These are phyloP conservation scores for Diplodia scrobiculata DNA, from an alignment of 2,329 filamentous ascomycete species.

Conservation along the genomic window DNA sequence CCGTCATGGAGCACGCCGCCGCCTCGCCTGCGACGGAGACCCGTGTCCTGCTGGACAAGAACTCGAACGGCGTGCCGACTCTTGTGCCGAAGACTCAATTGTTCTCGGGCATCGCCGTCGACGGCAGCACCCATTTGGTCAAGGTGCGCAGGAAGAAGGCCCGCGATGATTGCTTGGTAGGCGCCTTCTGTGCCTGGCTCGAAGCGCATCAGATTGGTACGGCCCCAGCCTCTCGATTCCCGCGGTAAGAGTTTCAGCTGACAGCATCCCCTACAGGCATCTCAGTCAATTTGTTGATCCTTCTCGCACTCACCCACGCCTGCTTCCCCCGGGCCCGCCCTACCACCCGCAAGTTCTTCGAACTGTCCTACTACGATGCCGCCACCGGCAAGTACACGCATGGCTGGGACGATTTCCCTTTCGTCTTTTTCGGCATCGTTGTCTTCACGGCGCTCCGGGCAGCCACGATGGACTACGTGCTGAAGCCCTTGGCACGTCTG, in stretches of 20 bases:
- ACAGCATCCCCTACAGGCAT: constrained; percentile 60
- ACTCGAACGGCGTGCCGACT: constrained; percentile 10
- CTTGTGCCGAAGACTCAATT: constrained; percentile 13
- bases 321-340: constrained; percentile 77
- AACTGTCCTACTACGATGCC: constrained; percentile 78
- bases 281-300: constrained; percentile 79
- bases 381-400: constrained; percentile 69
- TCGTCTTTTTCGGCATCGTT: constrained; percentile 76
- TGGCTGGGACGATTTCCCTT: constrained; percentile 76
- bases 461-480: constrained; percentile 80
- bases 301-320: constrained; percentile 78
- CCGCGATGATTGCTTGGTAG: constrained; percentile 64
- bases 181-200: constrained; percentile 67
- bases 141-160: constrained; percentile 64
- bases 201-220: constrained; percentile 79
- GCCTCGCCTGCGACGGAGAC: constrained; percentile 25
- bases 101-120: constrained; percentile 2
- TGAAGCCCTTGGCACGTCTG: constrained; percentile 73
- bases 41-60: constrained; percentile 24
- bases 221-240: constrained; percentile 37
- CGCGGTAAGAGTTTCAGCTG: not conserved
- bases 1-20: constrained; percentile 25
- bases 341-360: constrained; percentile 85
- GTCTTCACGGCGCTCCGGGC: constrained; percentile 86
- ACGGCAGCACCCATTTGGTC: constrained; percentile 23